Conservation (phyloP, 768 basidiomycete genomes). For the Trametes cubensis region DNA sequence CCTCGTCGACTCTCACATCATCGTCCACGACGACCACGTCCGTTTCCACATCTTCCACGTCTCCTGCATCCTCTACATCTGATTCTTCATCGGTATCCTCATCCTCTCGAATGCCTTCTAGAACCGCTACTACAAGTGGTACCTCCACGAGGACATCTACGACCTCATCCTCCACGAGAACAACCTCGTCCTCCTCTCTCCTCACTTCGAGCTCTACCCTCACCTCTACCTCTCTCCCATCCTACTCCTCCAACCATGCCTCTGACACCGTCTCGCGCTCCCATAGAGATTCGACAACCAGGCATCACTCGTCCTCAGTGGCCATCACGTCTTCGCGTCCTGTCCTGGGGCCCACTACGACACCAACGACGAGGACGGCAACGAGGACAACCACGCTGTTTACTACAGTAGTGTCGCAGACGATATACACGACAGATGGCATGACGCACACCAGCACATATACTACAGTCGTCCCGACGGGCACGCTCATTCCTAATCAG, state of each 20-base stretch:
- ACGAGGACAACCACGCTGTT: slow-evolving; percentile 8
- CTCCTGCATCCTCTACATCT: background rate
- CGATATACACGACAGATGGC: slow-evolving; percentile 23
- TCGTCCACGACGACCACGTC: background rate
- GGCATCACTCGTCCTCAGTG: background rate
- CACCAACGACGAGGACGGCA: slow-evolving; percentile 2
- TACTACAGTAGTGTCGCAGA: slow-evolving; percentile 20
- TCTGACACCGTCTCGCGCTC: background rate
- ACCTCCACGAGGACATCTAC: background rate
- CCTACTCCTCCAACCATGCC: background rate
- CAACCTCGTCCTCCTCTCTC: background rate
- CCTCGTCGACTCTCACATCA: background rate
- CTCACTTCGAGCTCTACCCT: background rate
- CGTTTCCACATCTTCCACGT: background rate
- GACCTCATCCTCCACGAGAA: background rate
- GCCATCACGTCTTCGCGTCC: slow-evolving; percentile 2
- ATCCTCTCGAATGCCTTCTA: slow-evolving; percentile 5
- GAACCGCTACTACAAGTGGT: background rate
- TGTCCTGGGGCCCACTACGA: background rate
- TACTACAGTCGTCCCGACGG: slow-evolving; percentile 26
- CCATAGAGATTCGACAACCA: background rate
- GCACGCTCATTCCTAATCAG: slow-evolving; percentile 28
- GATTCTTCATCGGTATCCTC: slow-evolving; percentile 3
- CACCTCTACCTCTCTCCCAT: background rate
- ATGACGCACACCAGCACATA: slow-evolving; percentile 16